These are phyloP conservation scores for Mrakia hoshinonis DNA, from an alignment of 768 basidiomycete genomes.

Conservation along the genomic window DNA sequence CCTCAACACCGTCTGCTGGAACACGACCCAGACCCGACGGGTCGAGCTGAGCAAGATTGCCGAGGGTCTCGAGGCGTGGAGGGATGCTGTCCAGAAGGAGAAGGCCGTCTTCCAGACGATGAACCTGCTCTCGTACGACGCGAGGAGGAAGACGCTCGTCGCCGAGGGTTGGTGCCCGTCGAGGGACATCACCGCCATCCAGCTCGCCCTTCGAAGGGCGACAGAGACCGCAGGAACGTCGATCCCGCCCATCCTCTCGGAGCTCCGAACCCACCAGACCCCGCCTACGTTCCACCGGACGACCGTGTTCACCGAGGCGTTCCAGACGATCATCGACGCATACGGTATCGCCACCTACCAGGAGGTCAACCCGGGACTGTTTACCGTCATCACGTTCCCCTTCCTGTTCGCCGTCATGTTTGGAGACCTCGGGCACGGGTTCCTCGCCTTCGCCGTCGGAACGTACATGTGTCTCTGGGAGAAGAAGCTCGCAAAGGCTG, in stretches of 20 bases:
- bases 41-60: slow-evolving; percentile 74
- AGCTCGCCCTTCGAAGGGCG: slow-evolving; percentile 76
- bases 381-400: slow-evolving; percentile 75
- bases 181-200: slow-evolving; percentile 75
- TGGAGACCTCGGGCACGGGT: slow-evolving; percentile 94
- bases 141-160: slow-evolving; percentile 82
- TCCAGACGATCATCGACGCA: slow-evolving; percentile 96
- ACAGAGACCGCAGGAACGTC: slow-evolving; percentile 91
- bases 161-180: slow-evolving; percentile 98
- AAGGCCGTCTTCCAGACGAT: slow-evolving; percentile 92
- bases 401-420: slow-evolving; percentile 99
- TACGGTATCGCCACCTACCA: slow-evolving; percentile 92
- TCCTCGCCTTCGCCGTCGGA: slow-evolving; percentile 68
- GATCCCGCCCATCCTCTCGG: slow-evolving; percentile 83
- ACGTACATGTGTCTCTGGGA: slow-evolving; percentile 80
- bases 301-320: slow-evolving; percentile 92
- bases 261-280: slow-evolving; percentile 76
- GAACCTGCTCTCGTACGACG: slow-evolving; percentile 91
- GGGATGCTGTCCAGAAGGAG: slow-evolving; percentile 88
- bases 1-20: slow-evolving; percentile 75
- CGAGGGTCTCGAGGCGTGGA: slow-evolving; percentile 78
- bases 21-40: slow-evolving; percentile 74
- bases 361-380: slow-evolving; percentile 92
- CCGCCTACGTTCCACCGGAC: slow-evolving; percentile 93
- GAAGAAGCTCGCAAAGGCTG: slow-evolving; percentile 61